Evolutionary conservation across 148 eudicot genomes (phyloP), one percentile per base, ranked within the genome.

Genomic region (Vaccinium macrocarpon): DNA sequence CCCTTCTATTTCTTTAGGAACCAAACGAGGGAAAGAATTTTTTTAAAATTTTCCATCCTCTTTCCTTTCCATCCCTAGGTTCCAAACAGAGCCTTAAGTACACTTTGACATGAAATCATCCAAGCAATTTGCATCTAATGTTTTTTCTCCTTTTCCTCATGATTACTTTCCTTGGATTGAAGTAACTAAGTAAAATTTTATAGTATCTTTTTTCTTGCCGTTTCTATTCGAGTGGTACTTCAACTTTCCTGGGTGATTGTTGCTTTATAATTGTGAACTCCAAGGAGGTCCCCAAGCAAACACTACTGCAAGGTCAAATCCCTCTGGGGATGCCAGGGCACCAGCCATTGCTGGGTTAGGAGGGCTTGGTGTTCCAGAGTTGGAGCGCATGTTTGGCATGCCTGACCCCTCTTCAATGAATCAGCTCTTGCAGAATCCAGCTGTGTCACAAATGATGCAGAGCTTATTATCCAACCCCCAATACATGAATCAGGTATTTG

Each of bases 401-500:
- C 90, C 90, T 27, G 95, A 93, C 87, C 88, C 97, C 76, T 87
- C 97, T 68, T 66, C 88, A 76, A 64, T 92, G 89, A 87, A 84
- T 84, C 95, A 95, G 78, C 80, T 95, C 14, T 61, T 95, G 94
- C 96, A 94, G 92, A 93, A 94, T 88, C 98, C 98, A 50, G 98
- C 96, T 64, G 88, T 95, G 82, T 89, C 98, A 25, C 98, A 95
- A 90, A 95, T 95, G 98, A 95, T 93, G 95, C 96, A 94, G 77
- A 94, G 90, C 86, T 82, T 95, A 70, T 92, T 95, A 74, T 95
- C 98, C 23, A 92, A 94, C 85, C 98, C 98, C 77, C 91, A 95
- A 71, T 88, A 90, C 79, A 91, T 95, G 94, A 93, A 93, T 87
- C 96, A 93, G 93, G 98, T 95, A 90, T 74, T 66, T 32, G 50